Conservation (phyloP, 352 stramenopile genomes). For the Globisporangium middletonii region DNA sequence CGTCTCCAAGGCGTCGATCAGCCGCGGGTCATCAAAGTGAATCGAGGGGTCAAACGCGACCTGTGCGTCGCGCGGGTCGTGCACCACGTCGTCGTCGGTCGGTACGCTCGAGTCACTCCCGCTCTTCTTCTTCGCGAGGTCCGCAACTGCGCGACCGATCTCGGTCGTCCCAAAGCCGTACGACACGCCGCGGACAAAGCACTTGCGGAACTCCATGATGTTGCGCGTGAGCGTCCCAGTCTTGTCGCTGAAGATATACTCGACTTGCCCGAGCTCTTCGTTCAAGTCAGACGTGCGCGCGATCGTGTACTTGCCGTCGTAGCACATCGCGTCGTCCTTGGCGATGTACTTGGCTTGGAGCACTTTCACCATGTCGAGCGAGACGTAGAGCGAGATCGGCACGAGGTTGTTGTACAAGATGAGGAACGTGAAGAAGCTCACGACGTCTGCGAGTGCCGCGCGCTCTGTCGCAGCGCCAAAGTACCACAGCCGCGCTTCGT, state of each 20-base stretch:
- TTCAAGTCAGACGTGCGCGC: conserved; percentile 88
- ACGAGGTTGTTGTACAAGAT: conserved; percentile 96
- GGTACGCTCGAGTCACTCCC: not conserved
- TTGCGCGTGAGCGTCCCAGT: conserved; percentile 99
- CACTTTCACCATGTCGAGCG: conserved; percentile 92
- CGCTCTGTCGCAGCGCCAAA: conserved; percentile 20
- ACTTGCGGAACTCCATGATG: conserved; percentile 96
- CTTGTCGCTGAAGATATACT: conserved; percentile 99
- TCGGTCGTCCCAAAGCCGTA: conserved; percentile 85
- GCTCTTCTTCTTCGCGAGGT: conserved; percentile 26
- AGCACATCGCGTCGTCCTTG: conserved; percentile 65
- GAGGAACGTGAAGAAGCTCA: conserved; percentile 92
- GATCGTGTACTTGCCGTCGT: conserved; percentile 80
- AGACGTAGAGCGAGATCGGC: conserved; percentile 97
- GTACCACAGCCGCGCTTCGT: conserved; percentile 43
- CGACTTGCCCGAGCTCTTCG: conserved; percentile 92
- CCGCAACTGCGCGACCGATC: conserved; percentile 53
- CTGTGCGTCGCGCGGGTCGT: conserved; percentile 46
- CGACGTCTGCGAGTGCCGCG: conserved; percentile 29
- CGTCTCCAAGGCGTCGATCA: conserved; percentile 38
- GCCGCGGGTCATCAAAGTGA: conserved; percentile 63
- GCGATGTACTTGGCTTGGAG: conserved; percentile 71
- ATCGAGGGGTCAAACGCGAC: conserved; percentile 55
- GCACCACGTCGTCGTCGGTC: conserved; percentile 5
- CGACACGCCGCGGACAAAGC: conserved; percentile 71